phyloP scores from a whole-genome alignment of 1,284 basidiomycete species.

The Ceratobasidium papillatum region DNA sequence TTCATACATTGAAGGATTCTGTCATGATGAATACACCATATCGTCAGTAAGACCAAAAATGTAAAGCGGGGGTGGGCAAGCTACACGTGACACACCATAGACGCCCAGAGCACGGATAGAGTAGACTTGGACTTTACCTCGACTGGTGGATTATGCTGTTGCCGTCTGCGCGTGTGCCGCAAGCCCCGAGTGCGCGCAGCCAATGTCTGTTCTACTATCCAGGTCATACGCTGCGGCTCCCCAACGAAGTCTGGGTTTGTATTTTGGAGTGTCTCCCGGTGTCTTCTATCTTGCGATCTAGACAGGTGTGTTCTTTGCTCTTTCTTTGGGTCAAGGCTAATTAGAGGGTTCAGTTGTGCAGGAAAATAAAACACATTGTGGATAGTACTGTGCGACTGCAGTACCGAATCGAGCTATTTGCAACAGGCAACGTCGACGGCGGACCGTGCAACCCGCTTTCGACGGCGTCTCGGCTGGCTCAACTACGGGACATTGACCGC shows the following conservation, averaged over 20 bases:
- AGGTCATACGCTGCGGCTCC: background rate
- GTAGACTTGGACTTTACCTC: background rate
- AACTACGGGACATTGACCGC: constrained; percentile 33
- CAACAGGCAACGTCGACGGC: constrained; percentile 32
- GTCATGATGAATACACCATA: background rate
- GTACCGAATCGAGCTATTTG: constrained; percentile 35
- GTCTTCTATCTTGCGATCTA: constrained; percentile 7
- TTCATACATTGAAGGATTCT: background rate
- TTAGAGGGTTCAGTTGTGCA: constrained; percentile 5
- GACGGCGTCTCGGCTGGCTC: constrained; percentile 31
- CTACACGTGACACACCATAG: background rate
- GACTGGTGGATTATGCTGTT: constrained; percentile 26
- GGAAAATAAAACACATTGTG: constrained; percentile 28
- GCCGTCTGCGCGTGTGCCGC: constrained; percentile 37
- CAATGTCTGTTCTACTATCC: constrained; percentile 34
- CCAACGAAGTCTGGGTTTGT: constrained; percentile 30
- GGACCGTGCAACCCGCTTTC: constrained; percentile 22
- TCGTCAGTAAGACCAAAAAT: background rate
- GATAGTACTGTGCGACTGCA: constrained; percentile 28
- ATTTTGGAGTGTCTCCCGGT: constrained; percentile 24
- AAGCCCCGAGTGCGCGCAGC: constrained; percentile 1
- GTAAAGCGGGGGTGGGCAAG: background rate
- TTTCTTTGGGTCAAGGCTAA: background rate
- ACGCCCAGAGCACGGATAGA: background rate
- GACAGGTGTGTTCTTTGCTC: constrained; percentile 13